These are phyloP conservation scores for Gryganskiella cystojenkinii DNA, from an alignment of 192 early-diverging fungal genomes.

Conservation along the genomic window DNA sequence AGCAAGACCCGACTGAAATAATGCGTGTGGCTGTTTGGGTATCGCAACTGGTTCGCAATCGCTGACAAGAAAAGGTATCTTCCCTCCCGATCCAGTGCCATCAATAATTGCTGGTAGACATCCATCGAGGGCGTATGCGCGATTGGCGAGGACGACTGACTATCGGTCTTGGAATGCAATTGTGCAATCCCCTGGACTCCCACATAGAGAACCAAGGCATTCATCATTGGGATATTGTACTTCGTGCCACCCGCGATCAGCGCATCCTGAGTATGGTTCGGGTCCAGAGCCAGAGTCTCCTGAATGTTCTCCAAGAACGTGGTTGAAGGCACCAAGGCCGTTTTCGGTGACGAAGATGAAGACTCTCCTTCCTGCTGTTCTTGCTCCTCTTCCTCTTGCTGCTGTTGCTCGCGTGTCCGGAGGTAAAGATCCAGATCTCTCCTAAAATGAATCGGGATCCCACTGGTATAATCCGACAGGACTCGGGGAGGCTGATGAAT, in stretches of 20 bases:
- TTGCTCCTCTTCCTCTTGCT: too few relatives aligned
- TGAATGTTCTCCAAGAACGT: constrained; percentile 71
- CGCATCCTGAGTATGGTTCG: constrained; percentile 25
- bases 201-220: constrained; percentile 89
- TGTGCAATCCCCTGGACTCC: constrained; percentile 83
- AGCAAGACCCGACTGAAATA: constrained; percentile 92
- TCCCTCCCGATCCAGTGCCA: constrained; percentile 81
- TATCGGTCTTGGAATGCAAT: constrained; percentile 33
- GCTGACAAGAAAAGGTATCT: constrained; percentile 91
- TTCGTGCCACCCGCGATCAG: constrained; percentile 53
- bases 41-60: constrained; percentile 96
- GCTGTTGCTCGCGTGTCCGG: constrained; percentile 60
- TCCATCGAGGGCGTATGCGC: constrained; percentile 80
- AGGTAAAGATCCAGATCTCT: constrained; percentile 81
- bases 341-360: too few relatives aligned
- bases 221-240: constrained; percentile 87
- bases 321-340: too few relatives aligned
- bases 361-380: too few relatives aligned
- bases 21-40: constrained; percentile 96
- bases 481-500: constrained; percentile 87
- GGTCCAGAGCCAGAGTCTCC: constrained; percentile 59
- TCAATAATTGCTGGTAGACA: constrained; percentile 83
- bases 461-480: constrained; percentile 82
- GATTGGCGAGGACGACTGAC: constrained; percentile 48
- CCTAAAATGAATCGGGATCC: constrained; percentile 73